Conservation (phyloP, 768 basidiomycete species). For the Boletus pseudo-olivaceus region DNA sequence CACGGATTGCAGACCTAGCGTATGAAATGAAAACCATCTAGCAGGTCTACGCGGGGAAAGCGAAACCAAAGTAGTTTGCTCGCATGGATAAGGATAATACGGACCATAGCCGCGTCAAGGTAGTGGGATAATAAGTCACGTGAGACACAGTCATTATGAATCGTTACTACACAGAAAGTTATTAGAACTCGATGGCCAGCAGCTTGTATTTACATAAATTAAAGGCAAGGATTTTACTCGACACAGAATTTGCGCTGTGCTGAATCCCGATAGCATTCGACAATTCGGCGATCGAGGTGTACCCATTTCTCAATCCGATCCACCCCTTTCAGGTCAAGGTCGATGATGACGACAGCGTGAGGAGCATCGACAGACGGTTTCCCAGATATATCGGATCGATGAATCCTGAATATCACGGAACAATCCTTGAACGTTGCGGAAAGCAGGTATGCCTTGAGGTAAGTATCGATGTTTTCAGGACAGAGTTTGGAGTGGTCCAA, state of each 20-base stretch:
- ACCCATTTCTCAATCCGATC: slow-evolving; percentile 66
- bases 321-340: slow-evolving; percentile 80
- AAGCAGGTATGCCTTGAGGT: slow-evolving; percentile 73
- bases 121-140: slow-evolving; percentile 8
- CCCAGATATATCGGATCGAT: slow-evolving; percentile 4
- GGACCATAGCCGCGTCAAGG: slow-evolving; percentile 16
- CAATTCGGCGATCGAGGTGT: slow-evolving; percentile 68
- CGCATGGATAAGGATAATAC: neutral
- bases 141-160: neutral
- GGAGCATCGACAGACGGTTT: slow-evolving; percentile 28
- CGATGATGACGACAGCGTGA: slow-evolving; percentile 65
- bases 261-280: slow-evolving; percentile 36
- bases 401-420: slow-evolving; percentile 56
- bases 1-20: slow-evolving; percentile 9
- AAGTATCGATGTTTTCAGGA: slow-evolving; percentile 51
- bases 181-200: neutral
- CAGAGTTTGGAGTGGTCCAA: slow-evolving; percentile 38
- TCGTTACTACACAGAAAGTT: too few species aligned
- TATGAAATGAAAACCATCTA: slow-evolving; percentile 14
- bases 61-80: neutral
- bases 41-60: neutral
- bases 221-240: slow-evolving; percentile 10
- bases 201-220: neutral
- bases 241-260: slow-evolving; percentile 17
- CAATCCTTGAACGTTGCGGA: slow-evolving; percentile 98